phyloP scores from a whole-genome alignment of 257 asterid genomes.

The Ehretia macrophylla region DNA sequence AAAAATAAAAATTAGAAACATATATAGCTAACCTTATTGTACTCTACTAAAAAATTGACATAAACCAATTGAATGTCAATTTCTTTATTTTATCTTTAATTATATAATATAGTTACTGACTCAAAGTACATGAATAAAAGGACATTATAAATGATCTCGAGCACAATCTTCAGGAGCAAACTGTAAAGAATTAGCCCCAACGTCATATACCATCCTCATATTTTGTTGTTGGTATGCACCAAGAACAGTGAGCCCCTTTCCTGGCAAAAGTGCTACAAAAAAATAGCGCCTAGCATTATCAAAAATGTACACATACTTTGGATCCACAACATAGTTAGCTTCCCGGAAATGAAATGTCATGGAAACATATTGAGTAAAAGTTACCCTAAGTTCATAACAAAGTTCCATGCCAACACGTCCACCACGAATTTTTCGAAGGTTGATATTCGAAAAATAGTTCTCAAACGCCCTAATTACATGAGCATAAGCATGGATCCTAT shows the following conservation, averaged over 20 bases:
- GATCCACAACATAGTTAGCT: constrained; percentile 19
- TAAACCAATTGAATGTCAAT: too few relatives aligned
- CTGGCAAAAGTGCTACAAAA: constrained; percentile 16
- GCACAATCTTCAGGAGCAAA: constrained; percentile 31
- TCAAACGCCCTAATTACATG: background rate
- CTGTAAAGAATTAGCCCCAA: constrained; percentile 20
- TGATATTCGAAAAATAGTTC: constrained; percentile 12
- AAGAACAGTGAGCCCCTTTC: constrained; percentile 1
- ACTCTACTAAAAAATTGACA: too few relatives aligned
- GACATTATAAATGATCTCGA: constrained; percentile 2
- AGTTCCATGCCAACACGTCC: background rate
- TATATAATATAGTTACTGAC: too few relatives aligned
- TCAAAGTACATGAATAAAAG: too few relatives aligned
- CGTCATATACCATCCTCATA: constrained; percentile 25
- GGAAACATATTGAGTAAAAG: constrained; percentile 7
- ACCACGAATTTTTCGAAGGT: background rate
- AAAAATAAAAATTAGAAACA: too few relatives aligned
- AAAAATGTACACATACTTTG: constrained; percentile 11
- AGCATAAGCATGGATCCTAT: background rate
- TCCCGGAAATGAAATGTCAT: constrained; percentile 24
- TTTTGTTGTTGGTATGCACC: constrained; percentile 35
- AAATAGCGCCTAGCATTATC: background rate
- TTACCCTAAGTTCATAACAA: constrained; percentile 9
- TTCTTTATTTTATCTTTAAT: too few relatives aligned
- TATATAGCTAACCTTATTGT: too few relatives aligned